These are phyloP conservation scores for Marasmius oreades DNA, from an alignment of 1,284 basidiomycete species.

Conservation along the genomic window DNA sequence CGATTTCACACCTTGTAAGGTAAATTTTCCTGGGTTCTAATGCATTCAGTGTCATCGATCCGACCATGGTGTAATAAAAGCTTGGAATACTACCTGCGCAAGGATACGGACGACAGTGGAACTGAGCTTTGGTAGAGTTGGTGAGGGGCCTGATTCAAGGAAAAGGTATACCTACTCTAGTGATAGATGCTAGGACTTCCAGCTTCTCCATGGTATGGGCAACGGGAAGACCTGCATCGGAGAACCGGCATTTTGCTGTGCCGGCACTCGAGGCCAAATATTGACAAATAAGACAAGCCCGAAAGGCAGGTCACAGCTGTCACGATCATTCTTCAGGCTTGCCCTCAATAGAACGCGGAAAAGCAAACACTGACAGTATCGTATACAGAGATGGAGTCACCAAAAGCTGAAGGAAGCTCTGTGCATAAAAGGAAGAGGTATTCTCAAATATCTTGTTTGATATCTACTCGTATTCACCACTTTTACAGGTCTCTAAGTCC, in stretches of 20 bases:
- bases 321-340: slow-evolving; percentile 1
- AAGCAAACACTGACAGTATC: slow-evolving; percentile 19
- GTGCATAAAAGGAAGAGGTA: slow-evolving; percentile 60
- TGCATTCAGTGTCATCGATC: slow-evolving; percentile 3
- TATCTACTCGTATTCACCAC: neutral
- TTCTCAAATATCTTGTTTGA: slow-evolving; percentile 5
- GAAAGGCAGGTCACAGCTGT: neutral
- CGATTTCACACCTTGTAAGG: slow-evolving; percentile 69
- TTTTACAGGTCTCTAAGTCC: slow-evolving; percentile 47
- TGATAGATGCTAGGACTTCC: slow-evolving; percentile 46
- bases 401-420: slow-evolving; percentile 29
- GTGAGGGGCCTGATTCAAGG: neutral
- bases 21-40: slow-evolving; percentile 89
- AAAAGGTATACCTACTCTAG: slow-evolving; percentile 39
- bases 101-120: slow-evolving; percentile 61
- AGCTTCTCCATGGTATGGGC: slow-evolving; percentile 38
- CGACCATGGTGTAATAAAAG: neutral
- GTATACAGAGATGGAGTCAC: slow-evolving; percentile 31
- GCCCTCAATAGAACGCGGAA: slow-evolving; percentile 41
- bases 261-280: neutral
- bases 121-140: slow-evolving; percentile 48
- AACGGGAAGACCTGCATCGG: neutral
- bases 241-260: neutral
- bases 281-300: neutral
- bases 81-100: slow-evolving; percentile 54